A percentile compares a stretch with the other conserved stretches of the same genome.
Conservation (phyloP, 495 filamentous ascomycete genomes). For the Usnea hakonensis region DNA sequence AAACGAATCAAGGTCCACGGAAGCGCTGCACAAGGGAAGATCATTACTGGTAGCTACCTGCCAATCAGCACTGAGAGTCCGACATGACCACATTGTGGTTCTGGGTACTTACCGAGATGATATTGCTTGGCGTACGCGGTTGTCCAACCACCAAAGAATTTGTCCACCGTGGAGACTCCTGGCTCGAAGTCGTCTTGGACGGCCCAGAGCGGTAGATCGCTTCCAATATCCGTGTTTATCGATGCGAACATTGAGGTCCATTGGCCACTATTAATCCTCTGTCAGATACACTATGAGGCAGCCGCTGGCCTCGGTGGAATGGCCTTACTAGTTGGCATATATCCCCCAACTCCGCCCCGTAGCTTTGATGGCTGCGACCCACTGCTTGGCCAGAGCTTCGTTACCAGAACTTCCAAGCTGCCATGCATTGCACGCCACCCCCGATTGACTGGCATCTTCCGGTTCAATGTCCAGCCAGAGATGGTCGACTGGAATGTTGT, state of each 20-base stretch:
- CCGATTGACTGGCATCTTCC: background rate
- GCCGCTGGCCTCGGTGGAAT: no score
- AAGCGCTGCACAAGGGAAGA: constrained; percentile 4
- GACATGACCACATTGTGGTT: background rate
- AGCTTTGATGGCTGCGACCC: constrained; percentile 19
- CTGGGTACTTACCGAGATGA: background rate
- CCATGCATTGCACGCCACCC: constrained; percentile 17
- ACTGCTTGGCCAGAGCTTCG: constrained; percentile 20
- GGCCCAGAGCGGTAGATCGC: constrained; percentile 27
- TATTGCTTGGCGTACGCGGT: constrained; percentile 29
- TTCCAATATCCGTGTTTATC: constrained; percentile 23
- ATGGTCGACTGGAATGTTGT: constrained; percentile 17
- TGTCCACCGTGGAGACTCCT: constrained; percentile 21
- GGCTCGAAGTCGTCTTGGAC: constrained; percentile 24
- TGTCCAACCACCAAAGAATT: constrained; percentile 29
- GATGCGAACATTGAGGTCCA: constrained; percentile 28
- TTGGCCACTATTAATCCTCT: constrained; percentile 19
- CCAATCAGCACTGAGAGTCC: background rate
- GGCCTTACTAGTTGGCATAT: constrained; percentile 13
- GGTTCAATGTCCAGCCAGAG: constrained; percentile 27
- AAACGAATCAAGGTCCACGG: constrained; percentile 6
- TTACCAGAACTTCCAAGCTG: constrained; percentile 18
- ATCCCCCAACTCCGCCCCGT: constrained; percentile 23
- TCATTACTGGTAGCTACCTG: background rate
- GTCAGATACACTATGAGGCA: background rate